Conservation (phyloP, 306 rosid genomes). For the Delonix regia region DNA sequence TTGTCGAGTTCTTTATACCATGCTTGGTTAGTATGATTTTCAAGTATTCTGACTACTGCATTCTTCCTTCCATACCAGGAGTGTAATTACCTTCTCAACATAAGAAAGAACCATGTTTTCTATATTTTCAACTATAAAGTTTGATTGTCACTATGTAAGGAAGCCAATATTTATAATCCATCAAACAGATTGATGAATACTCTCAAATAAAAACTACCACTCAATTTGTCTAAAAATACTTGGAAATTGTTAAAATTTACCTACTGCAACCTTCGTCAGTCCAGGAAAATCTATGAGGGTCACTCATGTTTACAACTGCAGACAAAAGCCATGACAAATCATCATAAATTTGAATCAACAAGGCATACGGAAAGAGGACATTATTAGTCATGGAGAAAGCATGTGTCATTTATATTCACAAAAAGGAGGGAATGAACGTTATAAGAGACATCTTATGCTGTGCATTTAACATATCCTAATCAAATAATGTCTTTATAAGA, state of each 20-base stretch:
- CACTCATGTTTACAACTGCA: constrained; percentile 98
- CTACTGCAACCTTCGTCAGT: constrained; percentile 98
- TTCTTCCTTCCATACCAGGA: constrained; percentile 23
- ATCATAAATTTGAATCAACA: constrained; percentile 34
- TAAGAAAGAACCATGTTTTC: constrained; percentile 97
- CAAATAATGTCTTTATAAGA: not conserved
- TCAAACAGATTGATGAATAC: constrained; percentile 4
- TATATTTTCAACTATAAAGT: constrained; percentile 87
- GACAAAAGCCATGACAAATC: constrained; percentile 37
- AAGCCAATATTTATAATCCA: constrained; percentile 36
- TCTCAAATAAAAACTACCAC: constrained; percentile 20
- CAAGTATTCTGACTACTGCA: not conserved
- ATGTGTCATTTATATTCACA: constrained; percentile 1
- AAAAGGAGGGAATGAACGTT: not conserved
- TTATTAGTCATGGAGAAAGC: not conserved
- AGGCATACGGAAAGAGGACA: constrained; percentile 23
- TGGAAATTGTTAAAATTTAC: constrained; percentile 49
- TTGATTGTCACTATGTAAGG: constrained; percentile 87
- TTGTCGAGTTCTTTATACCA: not conserved
- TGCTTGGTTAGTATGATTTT: not conserved
- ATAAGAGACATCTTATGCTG: no score
- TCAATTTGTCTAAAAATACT: not conserved
- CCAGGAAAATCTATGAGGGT: constrained; percentile 99
- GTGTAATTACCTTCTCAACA: constrained; percentile 85
- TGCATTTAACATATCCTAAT: no score